Base-by-base conservation (phyloP, 495 filamentous ascomycete species). In the Lindgomyces ingoldianus region DNA sequence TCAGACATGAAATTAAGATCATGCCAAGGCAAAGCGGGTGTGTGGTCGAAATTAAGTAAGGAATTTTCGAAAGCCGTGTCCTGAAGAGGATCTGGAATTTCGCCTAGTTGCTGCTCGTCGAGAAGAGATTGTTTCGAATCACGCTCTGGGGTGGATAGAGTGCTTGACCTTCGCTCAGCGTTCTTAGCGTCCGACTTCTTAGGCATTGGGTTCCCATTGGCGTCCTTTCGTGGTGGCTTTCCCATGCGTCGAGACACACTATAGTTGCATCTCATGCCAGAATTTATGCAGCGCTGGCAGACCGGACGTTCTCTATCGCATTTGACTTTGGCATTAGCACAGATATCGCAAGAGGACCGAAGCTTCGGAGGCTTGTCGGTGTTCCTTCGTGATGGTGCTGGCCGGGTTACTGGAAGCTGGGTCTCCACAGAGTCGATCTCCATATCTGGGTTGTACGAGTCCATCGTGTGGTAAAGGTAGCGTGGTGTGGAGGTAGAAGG, bases 251-350 rank as follows among this genome's bases (percentile, higher is more conserved):
- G 44, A 9, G 60, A 63, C 9, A 63, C 52, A 41, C 50, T 56
- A 16, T 63, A 63, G 26, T 63, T 63, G 50, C 60, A 63, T 24
- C 60, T 53, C 60, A 63, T 63, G 10, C 60, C 60, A 6, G 60
- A 47, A 42, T 63, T 63, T 33, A 55, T 53, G 25, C 60, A 63
- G n/a, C 60, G 41, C 56, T 63, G 60, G 27, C 60, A 63, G 4
- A 63, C 60, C n/a, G 60, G 60, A 30, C 60, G 60, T 27, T 63
- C 60, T 19, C 60, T 33, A 48, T 63, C 60, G 27, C 60, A 63
- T 30, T 63, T 63, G 50, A 63, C 60, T 46, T 63, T 63, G 27
- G 60, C 60, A 49, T 52, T 54, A 26, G 60, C 60, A 30, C 60
- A 63, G 4, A 63, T 49, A 41, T 63, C 60, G 27, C 60, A 63